Conservation (phyloP, 257 asterid species). For the Scutellaria baicalensis region DNA sequence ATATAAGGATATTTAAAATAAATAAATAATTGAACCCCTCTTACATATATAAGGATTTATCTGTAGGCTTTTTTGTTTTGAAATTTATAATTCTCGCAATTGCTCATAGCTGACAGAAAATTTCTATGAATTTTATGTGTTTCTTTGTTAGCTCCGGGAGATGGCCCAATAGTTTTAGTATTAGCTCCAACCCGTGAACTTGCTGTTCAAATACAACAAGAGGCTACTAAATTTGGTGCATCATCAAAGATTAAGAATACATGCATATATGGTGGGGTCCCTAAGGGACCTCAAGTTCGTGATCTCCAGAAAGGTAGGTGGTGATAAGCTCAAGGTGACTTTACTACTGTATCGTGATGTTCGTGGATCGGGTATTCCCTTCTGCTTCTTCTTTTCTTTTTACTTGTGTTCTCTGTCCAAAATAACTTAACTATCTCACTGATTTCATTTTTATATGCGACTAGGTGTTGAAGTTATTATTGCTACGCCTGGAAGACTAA, state of each 20-base stretch:
- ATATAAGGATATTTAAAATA: not conserved
- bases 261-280: constrained; percentile 99
- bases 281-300: constrained; percentile 99
- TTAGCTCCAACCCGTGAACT: constrained; percentile 99
- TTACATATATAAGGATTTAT: not conserved
- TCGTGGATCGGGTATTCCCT: constrained; percentile 99
- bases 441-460: constrained; percentile 3
- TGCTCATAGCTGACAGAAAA: constrained; percentile 16
- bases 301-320: constrained; percentile 99
- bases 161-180: constrained; percentile 98
- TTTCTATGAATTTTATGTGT: constrained; percentile 25
- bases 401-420: constrained; percentile 8
- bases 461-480: constrained; percentile 87
- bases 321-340: constrained; percentile 97
- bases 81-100: not conserved
- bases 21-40: too few species aligned
- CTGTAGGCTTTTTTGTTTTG: not conserved
- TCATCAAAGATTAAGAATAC: constrained; percentile 97
- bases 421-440: constrained; percentile 10
- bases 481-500: constrained; percentile 92
- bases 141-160: constrained; percentile 77
- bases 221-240: constrained; percentile 96
- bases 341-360: constrained; percentile 98
- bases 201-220: constrained; percentile 99
- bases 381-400: constrained; percentile 52